Evolutionary conservation across 73 alveolate genomes (phyloP).

Genomic region (Stentor coeruleus): DNA sequence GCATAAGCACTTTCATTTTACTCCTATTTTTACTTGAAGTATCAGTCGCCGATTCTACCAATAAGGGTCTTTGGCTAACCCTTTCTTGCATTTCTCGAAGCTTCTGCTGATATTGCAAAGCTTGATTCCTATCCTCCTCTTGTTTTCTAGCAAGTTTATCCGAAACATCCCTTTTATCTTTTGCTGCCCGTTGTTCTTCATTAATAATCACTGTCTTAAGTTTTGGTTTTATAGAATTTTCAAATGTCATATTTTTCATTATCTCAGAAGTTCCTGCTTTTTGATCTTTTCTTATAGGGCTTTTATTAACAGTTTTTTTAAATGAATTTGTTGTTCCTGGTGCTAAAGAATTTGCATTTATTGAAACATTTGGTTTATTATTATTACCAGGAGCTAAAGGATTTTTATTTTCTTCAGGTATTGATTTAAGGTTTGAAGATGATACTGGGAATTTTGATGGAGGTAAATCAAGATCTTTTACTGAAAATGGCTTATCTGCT

Average conservation of each 20-base stretch:
- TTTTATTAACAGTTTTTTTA: too few species aligned
- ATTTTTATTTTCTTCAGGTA: too few species aligned
- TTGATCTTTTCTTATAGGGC: too few species aligned
- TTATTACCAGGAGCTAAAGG: too few species aligned
- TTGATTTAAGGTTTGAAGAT: too few species aligned
- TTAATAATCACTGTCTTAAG: background rate
- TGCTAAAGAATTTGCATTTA: too few species aligned
- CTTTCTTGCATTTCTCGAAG: constrained; percentile 21
- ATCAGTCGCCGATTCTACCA: background rate
- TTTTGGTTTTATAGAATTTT: background rate
- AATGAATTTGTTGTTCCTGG: too few species aligned
- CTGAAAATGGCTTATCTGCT: too few species aligned
- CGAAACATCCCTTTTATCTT: background rate
- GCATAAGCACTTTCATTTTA: background rate
- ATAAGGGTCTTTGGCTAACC: constrained; percentile 6
- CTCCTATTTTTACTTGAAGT: background rate
- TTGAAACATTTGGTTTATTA: too few species aligned
- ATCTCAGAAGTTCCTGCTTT: too few species aligned
- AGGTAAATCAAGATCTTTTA: too few species aligned
- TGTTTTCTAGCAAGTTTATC: constrained; percentile 26
- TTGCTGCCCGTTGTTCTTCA: background rate
- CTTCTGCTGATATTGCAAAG: constrained; percentile 27
- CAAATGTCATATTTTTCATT: background rate
- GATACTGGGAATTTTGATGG: too few species aligned
- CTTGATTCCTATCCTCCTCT: constrained; percentile 31